These are phyloP conservation scores for Fonsecaea erecta DNA, from an alignment of 2,329 filamentous ascomycete species.

Conservation along the genomic window DNA sequence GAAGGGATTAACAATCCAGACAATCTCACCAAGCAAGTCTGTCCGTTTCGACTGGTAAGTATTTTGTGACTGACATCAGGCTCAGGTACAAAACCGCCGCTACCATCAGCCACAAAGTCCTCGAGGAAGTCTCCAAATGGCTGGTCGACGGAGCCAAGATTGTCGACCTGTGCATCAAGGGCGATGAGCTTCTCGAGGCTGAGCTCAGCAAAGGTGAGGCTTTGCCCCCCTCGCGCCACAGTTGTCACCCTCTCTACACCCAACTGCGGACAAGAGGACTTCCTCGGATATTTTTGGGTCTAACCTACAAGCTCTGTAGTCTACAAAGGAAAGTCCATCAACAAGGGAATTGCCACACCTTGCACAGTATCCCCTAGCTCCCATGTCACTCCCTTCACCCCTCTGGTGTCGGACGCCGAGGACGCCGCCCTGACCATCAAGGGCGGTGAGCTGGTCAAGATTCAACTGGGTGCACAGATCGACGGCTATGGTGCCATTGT, in stretches of 20 bases:
- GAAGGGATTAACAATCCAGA: conserved; percentile 67
- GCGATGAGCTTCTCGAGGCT: conserved; percentile 91
- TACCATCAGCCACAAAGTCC: conserved; percentile 91
- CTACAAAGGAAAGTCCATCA: conserved; percentile 96
- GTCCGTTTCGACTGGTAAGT: not conserved
- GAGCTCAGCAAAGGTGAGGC: conserved; percentile 73
- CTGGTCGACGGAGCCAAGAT: conserved; percentile 88
- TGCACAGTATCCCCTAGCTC: conserved; percentile 93
- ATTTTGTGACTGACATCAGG: conserved; percentile 2
- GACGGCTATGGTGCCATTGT: conserved; percentile 96
- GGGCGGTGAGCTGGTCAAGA: conserved; percentile 87
- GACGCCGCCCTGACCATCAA: conserved; percentile 82
- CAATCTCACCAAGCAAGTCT: conserved; percentile 78
- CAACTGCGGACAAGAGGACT: not conserved
- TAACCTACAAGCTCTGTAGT: conserved; percentile 52
- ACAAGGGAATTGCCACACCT: conserved; percentile 68
- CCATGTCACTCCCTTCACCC: conserved; percentile 96
- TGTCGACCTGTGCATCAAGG: conserved; percentile 90
- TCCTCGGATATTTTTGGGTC: not conserved
- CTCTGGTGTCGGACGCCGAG: conserved; percentile 80
- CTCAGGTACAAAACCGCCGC: conserved; percentile 86
- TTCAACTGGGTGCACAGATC: conserved; percentile 98
- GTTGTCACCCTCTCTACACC: not conserved
- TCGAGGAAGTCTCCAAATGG: conserved; percentile 77
- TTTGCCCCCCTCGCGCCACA: not conserved